Conservation (phyloP, 1,284 basidiomycete species). For the Schizophyllum amplum region DNA sequence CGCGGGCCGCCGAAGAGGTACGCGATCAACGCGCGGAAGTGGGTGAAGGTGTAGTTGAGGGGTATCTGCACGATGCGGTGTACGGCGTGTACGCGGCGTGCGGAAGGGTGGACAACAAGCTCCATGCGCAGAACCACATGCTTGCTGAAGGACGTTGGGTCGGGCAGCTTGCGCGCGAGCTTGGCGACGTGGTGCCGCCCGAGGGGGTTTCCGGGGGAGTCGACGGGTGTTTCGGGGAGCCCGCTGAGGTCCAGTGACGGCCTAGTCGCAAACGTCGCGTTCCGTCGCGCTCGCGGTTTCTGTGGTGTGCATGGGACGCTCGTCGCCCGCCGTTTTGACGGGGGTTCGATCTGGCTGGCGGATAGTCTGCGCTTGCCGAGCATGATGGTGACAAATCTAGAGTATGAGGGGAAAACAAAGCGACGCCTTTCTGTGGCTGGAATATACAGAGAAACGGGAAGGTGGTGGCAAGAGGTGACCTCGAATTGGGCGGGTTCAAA, state of each 20-base stretch:
- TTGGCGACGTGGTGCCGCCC: conserved; percentile 32
- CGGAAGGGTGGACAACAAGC: conserved; percentile 26
- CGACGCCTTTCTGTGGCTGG: not conserved
- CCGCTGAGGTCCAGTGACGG: not conserved
- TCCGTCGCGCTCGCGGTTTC: not conserved
- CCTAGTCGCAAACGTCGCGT: not conserved
- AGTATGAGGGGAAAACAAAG: not conserved
- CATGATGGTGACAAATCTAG: not conserved
- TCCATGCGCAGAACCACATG: conserved; percentile 65
- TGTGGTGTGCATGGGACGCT: not conserved
- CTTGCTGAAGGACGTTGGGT: conserved; percentile 37
- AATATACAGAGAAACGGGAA: not conserved
- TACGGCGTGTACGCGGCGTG: conserved; percentile 26
- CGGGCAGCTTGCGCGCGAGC: conserved; percentile 31
- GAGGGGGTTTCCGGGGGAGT: conserved; percentile 51
- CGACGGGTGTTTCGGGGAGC: conserved; percentile 23
- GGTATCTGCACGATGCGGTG: conserved; percentile 64
- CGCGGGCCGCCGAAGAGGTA: conserved; percentile 45
- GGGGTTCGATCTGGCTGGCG: not conserved
- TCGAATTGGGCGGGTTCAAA: not conserved
- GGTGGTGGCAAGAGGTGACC: not conserved
- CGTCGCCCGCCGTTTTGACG: not conserved
- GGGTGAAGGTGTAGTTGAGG: conserved; percentile 58
- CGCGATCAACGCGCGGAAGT: conserved; percentile 51
- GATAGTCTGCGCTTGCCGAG: not conserved